phyloP scores from a whole-genome alignment of 2,329 filamentous ascomycete genomes.

The Cladosporium oxysporum region DNA sequence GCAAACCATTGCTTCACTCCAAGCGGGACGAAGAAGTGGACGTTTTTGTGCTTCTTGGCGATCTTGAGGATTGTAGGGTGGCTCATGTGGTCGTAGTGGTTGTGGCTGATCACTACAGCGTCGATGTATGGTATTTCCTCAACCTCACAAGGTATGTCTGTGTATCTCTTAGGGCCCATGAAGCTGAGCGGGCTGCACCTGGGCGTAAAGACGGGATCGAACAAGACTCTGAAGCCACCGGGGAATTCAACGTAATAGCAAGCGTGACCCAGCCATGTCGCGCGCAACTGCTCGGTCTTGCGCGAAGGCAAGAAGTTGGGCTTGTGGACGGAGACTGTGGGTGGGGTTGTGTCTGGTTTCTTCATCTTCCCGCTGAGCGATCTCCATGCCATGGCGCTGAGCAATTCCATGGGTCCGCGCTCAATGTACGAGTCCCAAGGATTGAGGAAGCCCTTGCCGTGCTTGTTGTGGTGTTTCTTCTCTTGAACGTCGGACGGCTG shows the following conservation, averaged over 20 bases:
- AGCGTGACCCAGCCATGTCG: constrained; percentile 94
- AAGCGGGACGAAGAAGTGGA: constrained; percentile 84
- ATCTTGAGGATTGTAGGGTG: constrained; percentile 73
- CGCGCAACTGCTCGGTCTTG: constrained; percentile 64
- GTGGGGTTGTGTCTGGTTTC: constrained; percentile 62
- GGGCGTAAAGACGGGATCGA: constrained; percentile 90
- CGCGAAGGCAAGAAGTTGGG: constrained; percentile 68
- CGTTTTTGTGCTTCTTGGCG: constrained; percentile 69
- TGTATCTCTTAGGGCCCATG: constrained; percentile 75
- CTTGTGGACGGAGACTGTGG: constrained; percentile 66
- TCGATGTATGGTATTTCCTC: constrained; percentile 76
- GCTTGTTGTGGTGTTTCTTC: constrained; percentile 54
- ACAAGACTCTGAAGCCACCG: constrained; percentile 80
- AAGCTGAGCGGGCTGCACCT: constrained; percentile 77
- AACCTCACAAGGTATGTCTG: constrained; percentile 72
- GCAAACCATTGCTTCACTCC: constrained; percentile 83
- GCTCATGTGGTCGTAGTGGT: constrained; percentile 90
- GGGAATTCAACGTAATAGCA: constrained; percentile 94
- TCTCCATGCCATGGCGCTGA: constrained; percentile 45
- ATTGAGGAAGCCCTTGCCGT: constrained; percentile 58
- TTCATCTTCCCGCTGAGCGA: constrained; percentile 51
- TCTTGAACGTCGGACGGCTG: constrained; percentile 48
- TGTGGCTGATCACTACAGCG: constrained; percentile 77
- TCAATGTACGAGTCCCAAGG: constrained; percentile 58
- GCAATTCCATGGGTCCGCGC: constrained; percentile 37